Evolutionary conservation across 768 basidiomycete species (phyloP), one percentile per base, ranked within the genome.

Genomic region (Daedaleopsis nitida): DNA sequence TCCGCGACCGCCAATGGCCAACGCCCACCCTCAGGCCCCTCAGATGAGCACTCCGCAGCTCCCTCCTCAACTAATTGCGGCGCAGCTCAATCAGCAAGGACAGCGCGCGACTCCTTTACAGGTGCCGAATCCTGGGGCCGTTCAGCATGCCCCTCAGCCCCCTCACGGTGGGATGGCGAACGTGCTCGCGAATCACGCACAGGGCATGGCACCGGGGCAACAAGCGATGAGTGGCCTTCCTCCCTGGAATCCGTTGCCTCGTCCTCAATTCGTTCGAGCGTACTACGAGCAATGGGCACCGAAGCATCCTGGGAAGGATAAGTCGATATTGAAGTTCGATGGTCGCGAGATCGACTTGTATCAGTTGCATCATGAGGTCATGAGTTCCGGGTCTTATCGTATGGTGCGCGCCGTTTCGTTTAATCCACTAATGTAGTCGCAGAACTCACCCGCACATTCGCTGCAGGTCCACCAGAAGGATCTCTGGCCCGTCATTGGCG

Each of bases 401-500:
- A 55, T 32, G 21, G 87, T 86, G 67, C 67, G 77, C 50, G 16
- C 17, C 11, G 27, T 35, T 17, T 51, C 5, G 24, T 7, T 35
- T 19, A 1, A 10, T 37, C 39, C 54, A 11, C 32, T 11, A 21
- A 21, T 19, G 39, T 12, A 2, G 11, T 42, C 39, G 13, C 37
- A 42, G 5, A 3, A 42, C 13, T 11, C 19, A 27, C 59, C n/a
- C n/a, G n/a, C 48, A n/a, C 23, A 19, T 34, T 7, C 35, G n/a
- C 34, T 19, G 19, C 48, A 59, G 66, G 59, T 57, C 32, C 9
- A 39, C 7, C 57, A 59, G 52, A 53, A 81, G 50, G 87, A 89
- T 37, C 62, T 78, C 59, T 91, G 89, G 90, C 67, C 81, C 16
- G 75, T 87, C 48, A 83, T 92, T 58, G 90, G 83, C 17, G 89